phyloP scores from a whole-genome alignment of 306 rosid genomes.

The Oxytropis ochrocephala region DNA sequence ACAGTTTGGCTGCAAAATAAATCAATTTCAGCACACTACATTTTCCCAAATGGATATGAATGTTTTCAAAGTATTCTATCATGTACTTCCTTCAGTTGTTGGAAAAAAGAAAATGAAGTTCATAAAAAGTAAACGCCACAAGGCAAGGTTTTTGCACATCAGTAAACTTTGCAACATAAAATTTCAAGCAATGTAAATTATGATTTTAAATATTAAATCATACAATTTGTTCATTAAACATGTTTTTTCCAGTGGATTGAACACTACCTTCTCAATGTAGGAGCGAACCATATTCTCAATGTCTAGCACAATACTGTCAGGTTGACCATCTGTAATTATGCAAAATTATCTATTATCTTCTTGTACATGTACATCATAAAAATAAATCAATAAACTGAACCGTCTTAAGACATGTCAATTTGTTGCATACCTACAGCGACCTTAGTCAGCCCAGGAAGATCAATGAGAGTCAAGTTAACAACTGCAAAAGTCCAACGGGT shows the following conservation, averaged over 20 bases:
- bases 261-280: slow-evolving; percentile 82
- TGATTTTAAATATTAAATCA: neutral
- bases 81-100: neutral
- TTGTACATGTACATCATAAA: neutral
- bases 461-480: slow-evolving; percentile 93
- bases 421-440: slow-evolving; percentile 82
- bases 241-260: neutral
- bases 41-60: neutral
- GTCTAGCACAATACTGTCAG: slow-evolving; percentile 79
- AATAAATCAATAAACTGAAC: neutral
- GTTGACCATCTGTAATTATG: slow-evolving; percentile 73
- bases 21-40: slow-evolving; percentile 13
- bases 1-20: slow-evolving; percentile 78
- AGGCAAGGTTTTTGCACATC: neutral
- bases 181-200: neutral
- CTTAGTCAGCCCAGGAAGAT: slow-evolving; percentile 95
- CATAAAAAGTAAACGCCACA: neutral
- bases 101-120: neutral
- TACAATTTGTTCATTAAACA: neutral
- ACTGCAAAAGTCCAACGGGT: slow-evolving; percentile 42
- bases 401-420: neutral
- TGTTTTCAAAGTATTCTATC: neutral
- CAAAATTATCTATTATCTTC: slow-evolving; percentile 16
- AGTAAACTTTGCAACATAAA: neutral
- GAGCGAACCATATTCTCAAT: slow-evolving; percentile 96